A percentile compares a stretch with the other conserved stretches of the same genome.
phyloP scores from a whole-genome alignment of 352 stramenopile genomes.

The Globisporangium rhizosaccharum region DNA sequence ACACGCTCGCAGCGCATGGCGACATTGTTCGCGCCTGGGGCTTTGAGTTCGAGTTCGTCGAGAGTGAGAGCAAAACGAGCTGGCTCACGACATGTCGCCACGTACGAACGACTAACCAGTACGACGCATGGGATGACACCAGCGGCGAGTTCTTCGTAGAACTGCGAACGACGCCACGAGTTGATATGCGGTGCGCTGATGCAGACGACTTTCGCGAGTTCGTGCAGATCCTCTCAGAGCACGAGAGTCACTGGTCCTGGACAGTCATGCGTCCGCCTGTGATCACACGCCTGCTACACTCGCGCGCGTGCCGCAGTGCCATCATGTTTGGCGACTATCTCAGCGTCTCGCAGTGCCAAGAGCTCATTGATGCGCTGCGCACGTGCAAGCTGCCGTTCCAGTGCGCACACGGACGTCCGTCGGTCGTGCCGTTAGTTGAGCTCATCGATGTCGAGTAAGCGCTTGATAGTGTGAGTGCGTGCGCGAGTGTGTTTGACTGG shows the following conservation, averaged over 20 bases:
- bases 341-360: constrained; percentile 52
- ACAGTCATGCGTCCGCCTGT: constrained; percentile 50
- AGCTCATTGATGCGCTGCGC: constrained; percentile 68
- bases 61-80: constrained; percentile 6
- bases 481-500: neutral
- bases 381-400: constrained; percentile 86
- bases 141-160: constrained; percentile 11
- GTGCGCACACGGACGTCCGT: constrained; percentile 87
- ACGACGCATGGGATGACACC: neutral
- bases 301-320: constrained; percentile 84
- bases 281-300: constrained; percentile 83
- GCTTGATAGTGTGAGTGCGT: neutral
- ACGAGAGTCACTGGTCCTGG: constrained; percentile 15
- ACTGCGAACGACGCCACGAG: constrained; percentile 43
- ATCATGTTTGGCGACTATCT: constrained; percentile 92
- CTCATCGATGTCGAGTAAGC: constrained; percentile 22
- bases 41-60: constrained; percentile 52
- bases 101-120: neutral
- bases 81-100: neutral
- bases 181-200: constrained; percentile 66
- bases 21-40: constrained; percentile 74
- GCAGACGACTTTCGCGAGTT: constrained; percentile 84
- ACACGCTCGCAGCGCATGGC: constrained; percentile 34
- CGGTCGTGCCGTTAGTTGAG: constrained; percentile 82
- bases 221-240: constrained; percentile 49